Conservation (phyloP, 1,284 basidiomycete genomes). For the Naganishia sp. region DNA sequence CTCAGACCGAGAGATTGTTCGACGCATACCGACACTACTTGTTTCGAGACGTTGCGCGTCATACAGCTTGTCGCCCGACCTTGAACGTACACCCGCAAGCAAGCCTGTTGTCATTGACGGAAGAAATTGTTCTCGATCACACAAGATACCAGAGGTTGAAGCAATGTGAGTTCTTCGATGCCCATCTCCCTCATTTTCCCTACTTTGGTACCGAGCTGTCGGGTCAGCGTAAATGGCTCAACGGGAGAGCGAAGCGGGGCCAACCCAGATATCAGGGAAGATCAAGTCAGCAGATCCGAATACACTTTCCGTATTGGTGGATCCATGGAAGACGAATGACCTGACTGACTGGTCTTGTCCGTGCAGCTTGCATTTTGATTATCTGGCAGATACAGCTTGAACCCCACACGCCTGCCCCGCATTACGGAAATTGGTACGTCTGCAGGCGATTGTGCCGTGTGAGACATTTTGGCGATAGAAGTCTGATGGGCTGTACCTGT, state of each 20-base stretch:
- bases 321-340: constrained; percentile 2
- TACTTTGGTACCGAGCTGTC: too few species aligned
- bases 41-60: too few species aligned
- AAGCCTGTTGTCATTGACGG: too few species aligned
- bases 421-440: not conserved
- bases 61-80: too few species aligned
- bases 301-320: constrained; percentile 5
- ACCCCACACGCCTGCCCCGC: not conserved
- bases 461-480: constrained; percentile 21
- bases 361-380: constrained; percentile 3
- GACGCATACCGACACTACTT: too few species aligned
- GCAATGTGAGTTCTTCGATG: too few species aligned
- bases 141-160: too few species aligned
- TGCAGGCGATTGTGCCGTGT: not conserved
- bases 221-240: constrained; percentile 7
- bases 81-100: too few species aligned
- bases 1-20: too few species aligned
- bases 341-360: constrained; percentile 2
- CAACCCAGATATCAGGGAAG: not conserved
- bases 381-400: not conserved
- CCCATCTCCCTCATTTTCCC: too few species aligned
- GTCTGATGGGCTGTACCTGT: constrained; percentile 4
- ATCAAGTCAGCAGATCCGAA: constrained; percentile 7
- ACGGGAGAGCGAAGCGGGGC: not conserved
- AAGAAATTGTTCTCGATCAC: too few species aligned